phyloP scores from a whole-genome alignment of 306 rosid species.

The Albizia julibrissin region DNA sequence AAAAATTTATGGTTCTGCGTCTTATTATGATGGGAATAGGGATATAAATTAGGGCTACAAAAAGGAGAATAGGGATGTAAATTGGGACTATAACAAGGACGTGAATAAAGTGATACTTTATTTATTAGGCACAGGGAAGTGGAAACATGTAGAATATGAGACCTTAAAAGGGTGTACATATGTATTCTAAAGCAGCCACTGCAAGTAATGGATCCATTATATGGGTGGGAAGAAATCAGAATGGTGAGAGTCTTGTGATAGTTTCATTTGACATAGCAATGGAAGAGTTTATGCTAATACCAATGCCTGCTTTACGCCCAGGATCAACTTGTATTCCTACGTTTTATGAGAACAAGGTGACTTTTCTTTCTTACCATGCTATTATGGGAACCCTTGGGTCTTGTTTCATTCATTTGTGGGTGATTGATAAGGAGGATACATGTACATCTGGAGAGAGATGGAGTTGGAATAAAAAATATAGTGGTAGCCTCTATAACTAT shows the following conservation, averaged over 20 bases:
- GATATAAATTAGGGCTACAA: too few relatives aligned
- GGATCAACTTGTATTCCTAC: too few relatives aligned
- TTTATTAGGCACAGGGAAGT: background rate
- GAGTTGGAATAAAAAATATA: background rate
- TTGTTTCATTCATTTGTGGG: background rate
- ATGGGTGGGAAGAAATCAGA: background rate
- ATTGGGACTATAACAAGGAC: background rate
- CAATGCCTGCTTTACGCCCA: background rate
- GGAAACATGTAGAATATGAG: background rate
- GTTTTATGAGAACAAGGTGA: background rate
- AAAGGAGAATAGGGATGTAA: background rate
- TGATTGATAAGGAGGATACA: background rate
- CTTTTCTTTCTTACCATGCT: background rate
- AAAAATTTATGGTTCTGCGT: background rate
- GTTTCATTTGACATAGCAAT: background rate
- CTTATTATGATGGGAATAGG: too few relatives aligned
- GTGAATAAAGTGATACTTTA: background rate
- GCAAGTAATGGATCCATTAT: background rate
- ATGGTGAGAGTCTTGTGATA: background rate
- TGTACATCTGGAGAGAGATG: background rate
- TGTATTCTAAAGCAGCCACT: background rate
- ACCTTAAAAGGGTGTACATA: background rate
- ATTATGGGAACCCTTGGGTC: background rate
- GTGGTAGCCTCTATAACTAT: background rate
- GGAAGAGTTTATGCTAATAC: background rate